phyloP scores from a whole-genome alignment of 1,284 basidiomycete species.

The Cutaneotrichosporon sp. region DNA sequence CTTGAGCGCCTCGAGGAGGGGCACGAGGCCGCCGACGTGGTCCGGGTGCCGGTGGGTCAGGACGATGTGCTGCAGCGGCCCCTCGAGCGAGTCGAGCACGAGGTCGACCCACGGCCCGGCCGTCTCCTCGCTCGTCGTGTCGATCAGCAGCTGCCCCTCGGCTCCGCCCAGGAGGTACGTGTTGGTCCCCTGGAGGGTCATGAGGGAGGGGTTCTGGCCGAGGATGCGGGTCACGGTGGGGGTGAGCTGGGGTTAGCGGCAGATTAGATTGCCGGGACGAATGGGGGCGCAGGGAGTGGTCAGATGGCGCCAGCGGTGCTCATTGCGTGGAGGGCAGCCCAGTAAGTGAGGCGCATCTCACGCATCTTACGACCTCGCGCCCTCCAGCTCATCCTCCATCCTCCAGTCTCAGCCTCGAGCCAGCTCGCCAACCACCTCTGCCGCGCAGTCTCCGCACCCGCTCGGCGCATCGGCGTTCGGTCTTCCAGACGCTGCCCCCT shows the following conservation, averaged over 20 bases:
- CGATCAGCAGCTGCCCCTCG: constrained; percentile 68
- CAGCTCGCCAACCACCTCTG: no score
- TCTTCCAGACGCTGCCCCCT: no score
- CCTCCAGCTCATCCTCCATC: no score
- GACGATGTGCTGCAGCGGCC: constrained; percentile 72
- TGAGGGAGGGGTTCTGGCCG: constrained; percentile 82
- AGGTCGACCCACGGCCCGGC: constrained; percentile 53
- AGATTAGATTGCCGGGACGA: neutral
- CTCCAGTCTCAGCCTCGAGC: no score
- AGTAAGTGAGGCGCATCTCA: neutral
- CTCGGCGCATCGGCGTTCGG: no score
- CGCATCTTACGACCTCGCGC: no score
- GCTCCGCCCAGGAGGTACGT: constrained; percentile 72
- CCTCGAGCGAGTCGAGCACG: constrained; percentile 35
- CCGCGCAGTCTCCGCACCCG: no score
- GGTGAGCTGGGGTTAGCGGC: constrained; percentile 39
- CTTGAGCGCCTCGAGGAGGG: constrained; percentile 68
- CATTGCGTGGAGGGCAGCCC: no score
- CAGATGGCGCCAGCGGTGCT: no score
- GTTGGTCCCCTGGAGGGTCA: constrained; percentile 94
- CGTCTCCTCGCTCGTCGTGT: constrained; percentile 76
- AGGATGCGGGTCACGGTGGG: constrained; percentile 55
- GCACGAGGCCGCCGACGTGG: constrained; percentile 75
- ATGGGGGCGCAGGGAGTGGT: no score
- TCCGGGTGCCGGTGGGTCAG: constrained; percentile 90